phyloP scores from a whole-genome alignment of 495 filamentous ascomycete genomes.

The Apodospora peruviana region DNA sequence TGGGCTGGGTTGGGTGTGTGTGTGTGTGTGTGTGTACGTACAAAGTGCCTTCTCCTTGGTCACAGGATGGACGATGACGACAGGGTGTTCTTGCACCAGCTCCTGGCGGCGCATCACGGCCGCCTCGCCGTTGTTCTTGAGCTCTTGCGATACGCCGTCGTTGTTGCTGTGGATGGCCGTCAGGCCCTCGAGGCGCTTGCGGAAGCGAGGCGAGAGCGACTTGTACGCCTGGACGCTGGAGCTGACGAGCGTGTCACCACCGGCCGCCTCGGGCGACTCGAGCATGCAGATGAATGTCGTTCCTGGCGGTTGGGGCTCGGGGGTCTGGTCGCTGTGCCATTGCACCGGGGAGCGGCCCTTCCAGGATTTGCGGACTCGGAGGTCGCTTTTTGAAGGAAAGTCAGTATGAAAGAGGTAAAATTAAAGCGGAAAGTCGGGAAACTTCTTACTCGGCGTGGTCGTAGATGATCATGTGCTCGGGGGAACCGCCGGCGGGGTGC shows the following conservation, averaged over 20 bases:
- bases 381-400: too few relatives aligned
- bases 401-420: too few relatives aligned
- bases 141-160: slow-evolving; percentile 65
- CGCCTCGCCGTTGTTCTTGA: slow-evolving; percentile 53
- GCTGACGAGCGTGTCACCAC: slow-evolving; percentile 72
- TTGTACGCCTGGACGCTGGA: slow-evolving; percentile 72
- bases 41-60: slow-evolving; percentile 75
- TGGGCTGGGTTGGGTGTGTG: too few relatives aligned
- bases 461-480: too few relatives aligned
- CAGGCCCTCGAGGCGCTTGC: slow-evolving; percentile 64
- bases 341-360: too few relatives aligned
- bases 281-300: slow-evolving; percentile 69
- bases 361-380: too few relatives aligned
- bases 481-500: too few relatives aligned
- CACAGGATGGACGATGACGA: slow-evolving; percentile 68
- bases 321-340: slow-evolving; percentile 54
- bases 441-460: too few relatives aligned
- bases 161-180: slow-evolving; percentile 69
- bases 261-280: slow-evolving; percentile 63
- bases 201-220: slow-evolving; percentile 60
- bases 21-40: too few relatives aligned
- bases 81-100: slow-evolving; percentile 60
- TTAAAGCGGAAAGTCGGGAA: too few relatives aligned
- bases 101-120: slow-evolving; percentile 63
- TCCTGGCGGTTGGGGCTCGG: slow-evolving; percentile 72